Conservation (phyloP, 148 eudicot species). For the Nepenthes gracilis region DNA sequence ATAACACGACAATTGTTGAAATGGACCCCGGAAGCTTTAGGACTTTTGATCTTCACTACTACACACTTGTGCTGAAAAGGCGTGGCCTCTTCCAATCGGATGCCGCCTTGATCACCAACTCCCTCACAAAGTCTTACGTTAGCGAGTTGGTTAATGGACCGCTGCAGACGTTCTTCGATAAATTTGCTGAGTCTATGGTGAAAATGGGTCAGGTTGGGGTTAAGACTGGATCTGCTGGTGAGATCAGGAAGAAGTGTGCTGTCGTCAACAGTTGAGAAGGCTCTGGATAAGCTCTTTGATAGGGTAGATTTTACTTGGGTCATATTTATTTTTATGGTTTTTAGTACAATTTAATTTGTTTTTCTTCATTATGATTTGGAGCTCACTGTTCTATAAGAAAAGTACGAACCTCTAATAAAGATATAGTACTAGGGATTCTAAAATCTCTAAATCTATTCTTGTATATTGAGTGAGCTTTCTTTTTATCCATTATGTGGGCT, state of each 20-base stretch:
- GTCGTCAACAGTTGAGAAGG: slow-evolving; percentile 24
- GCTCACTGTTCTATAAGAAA: too few relatives aligned
- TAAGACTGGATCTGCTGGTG: slow-evolving; percentile 54
- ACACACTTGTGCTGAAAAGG: slow-evolving; percentile 39
- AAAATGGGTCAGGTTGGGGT: slow-evolving; percentile 58
- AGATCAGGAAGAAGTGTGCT: slow-evolving; percentile 64
- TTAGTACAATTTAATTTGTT: too few relatives aligned
- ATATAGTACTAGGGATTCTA: too few relatives aligned
- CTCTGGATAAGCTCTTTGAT: too few relatives aligned
- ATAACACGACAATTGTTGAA: slow-evolving; percentile 51
- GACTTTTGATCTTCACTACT: slow-evolving; percentile 73
- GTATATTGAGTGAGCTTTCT: too few relatives aligned
- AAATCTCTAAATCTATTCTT: too few relatives aligned
- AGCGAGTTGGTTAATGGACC: slow-evolving; percentile 40
- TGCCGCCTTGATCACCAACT: slow-evolving; percentile 43
- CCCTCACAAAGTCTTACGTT: slow-evolving; percentile 24
- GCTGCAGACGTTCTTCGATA: slow-evolving; percentile 24
- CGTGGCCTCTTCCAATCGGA: slow-evolving; percentile 75
- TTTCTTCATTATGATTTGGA: too few relatives aligned
- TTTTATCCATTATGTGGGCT: too few relatives aligned
- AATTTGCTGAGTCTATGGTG: slow-evolving; percentile 60
- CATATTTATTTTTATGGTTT: too few relatives aligned
- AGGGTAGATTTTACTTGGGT: too few relatives aligned
- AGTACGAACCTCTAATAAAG: too few relatives aligned
- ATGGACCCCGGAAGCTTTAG: slow-evolving; percentile 80